These are phyloP conservation scores for Arthrobotrys sinensis DNA, from an alignment of 2,329 filamentous ascomycete species.

Conservation along the genomic window DNA sequence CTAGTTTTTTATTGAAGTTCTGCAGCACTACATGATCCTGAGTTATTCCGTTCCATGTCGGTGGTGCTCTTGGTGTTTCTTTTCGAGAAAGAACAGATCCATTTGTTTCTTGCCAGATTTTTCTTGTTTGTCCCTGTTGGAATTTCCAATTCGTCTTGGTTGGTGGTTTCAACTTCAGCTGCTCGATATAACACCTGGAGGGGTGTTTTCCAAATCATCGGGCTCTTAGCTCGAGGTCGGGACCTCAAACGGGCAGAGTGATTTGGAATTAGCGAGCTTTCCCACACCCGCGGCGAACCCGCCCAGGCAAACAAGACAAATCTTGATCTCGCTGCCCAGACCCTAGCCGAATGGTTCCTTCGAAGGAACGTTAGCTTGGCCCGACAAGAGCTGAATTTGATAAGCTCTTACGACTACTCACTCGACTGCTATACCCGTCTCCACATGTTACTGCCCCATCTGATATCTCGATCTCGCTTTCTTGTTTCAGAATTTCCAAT, in stretches of 20 bases:
- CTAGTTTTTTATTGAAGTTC: slow-evolving; percentile 33
- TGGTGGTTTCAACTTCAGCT: slow-evolving; percentile 44
- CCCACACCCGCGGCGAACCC: slow-evolving; percentile 41
- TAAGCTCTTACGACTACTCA: slow-evolving; percentile 47
- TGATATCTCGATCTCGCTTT: slow-evolving; percentile 17
- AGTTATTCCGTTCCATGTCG: slow-evolving; percentile 1
- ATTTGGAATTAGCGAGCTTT: slow-evolving; percentile 59
- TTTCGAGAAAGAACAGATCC: background rate
- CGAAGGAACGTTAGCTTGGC: slow-evolving; percentile 1
- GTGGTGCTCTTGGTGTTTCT: slow-evolving; percentile 16
- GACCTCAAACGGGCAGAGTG: slow-evolving; percentile 55
- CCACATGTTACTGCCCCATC: slow-evolving; percentile 18
- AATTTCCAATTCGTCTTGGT: slow-evolving; percentile 28
- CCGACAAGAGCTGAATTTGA: slow-evolving; percentile 52
- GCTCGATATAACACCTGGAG: slow-evolving; percentile 39
- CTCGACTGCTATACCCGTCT: slow-evolving; percentile 21
- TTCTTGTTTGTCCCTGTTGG: slow-evolving; percentile 5
- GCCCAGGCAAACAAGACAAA: slow-evolving; percentile 55
- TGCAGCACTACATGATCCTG: slow-evolving; percentile 27
- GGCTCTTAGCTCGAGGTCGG: slow-evolving; percentile 46
- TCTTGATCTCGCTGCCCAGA: slow-evolving; percentile 39
- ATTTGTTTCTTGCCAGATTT: slow-evolving; percentile 13
- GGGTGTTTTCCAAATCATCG: slow-evolving; percentile 60
- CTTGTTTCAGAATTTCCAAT: slow-evolving; percentile 48
- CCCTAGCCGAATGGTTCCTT: slow-evolving; percentile 40